phyloP scores from a whole-genome alignment of 2,329 filamentous ascomycete species.

The Hypoxylon sp. region DNA sequence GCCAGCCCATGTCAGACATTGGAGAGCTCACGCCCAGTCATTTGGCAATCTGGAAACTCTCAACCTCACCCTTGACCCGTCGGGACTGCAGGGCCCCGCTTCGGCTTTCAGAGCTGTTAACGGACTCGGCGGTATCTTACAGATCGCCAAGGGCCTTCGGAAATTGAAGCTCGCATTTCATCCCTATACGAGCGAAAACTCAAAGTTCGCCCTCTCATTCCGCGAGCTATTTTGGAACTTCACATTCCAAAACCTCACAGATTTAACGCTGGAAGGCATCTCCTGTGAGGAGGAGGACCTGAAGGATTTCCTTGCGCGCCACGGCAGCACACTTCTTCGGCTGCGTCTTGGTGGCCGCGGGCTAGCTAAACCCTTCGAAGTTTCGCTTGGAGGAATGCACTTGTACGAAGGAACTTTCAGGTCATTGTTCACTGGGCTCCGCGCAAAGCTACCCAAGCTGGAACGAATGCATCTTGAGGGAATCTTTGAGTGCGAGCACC shows the following conservation, averaged over 20 bases:
- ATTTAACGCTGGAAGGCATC: conserved; percentile 55
- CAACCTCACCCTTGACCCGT: conserved; percentile 52
- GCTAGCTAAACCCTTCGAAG: conserved; percentile 50
- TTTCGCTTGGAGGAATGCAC: conserved; percentile 54
- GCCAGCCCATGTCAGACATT: conserved; percentile 50
- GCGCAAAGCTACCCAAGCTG: conserved; percentile 49
- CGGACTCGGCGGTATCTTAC: conserved; percentile 54
- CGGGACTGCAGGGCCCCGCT: conserved; percentile 48
- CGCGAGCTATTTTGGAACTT: conserved; percentile 51
- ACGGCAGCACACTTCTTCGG: conserved; percentile 50
- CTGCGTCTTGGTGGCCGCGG: conserved; percentile 57
- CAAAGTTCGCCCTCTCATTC: conserved; percentile 54
- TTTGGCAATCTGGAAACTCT: conserved; percentile 53
- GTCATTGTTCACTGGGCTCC: conserved; percentile 53
- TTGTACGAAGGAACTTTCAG: conserved; percentile 56
- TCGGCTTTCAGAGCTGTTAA: conserved; percentile 53
- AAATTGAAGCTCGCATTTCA: conserved; percentile 54
- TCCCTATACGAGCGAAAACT: conserved; percentile 49
- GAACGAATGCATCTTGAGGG: conserved; percentile 57
- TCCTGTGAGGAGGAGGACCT: conserved; percentile 56
- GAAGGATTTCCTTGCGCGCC: conserved; percentile 52
- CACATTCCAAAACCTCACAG: conserved; percentile 50
- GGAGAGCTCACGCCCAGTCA: conserved; percentile 53
- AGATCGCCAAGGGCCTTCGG: conserved; percentile 49
- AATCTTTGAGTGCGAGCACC: conserved; percentile 54